Evolutionary conservation across 352 stramenopile species (phyloP).

Genomic region (Globisporangium cylindrosporum): DNA sequence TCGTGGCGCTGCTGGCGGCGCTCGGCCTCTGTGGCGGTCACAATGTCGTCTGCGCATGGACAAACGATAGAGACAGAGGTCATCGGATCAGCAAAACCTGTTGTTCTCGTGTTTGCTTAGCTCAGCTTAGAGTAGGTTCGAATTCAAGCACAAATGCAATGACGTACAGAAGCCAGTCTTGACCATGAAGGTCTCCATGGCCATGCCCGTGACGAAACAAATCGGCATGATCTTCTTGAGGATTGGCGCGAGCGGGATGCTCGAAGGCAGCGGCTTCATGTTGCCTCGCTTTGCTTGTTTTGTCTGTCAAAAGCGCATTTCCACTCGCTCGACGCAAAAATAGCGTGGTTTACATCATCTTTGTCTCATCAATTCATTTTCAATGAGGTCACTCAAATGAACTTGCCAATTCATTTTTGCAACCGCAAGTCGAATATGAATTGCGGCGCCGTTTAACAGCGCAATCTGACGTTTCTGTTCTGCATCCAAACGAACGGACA

Average conservation of each 20-base stretch:
- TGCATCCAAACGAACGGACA: background rate
- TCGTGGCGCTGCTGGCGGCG: slow-evolving; percentile 60
- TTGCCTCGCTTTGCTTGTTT: slow-evolving; percentile 9
- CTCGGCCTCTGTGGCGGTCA: slow-evolving; percentile 74
- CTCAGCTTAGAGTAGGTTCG: background rate
- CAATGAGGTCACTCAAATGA: slow-evolving; percentile 13
- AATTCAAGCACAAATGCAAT: background rate
- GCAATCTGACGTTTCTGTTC: background rate
- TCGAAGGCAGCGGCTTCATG: slow-evolving; percentile 27
- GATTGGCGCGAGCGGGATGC: slow-evolving; percentile 64
- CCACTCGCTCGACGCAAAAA: background rate
- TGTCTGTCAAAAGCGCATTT: slow-evolving; percentile 1
- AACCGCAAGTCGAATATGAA: slow-evolving; percentile 21
- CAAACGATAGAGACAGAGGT: background rate
- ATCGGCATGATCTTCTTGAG: slow-evolving; percentile 81
- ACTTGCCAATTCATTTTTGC: background rate
- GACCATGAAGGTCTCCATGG: slow-evolving; percentile 89
- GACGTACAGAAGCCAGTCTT: slow-evolving; percentile 85
- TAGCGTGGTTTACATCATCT: slow-evolving; percentile 7
- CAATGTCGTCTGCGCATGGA: slow-evolving; percentile 68
- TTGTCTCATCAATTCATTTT: background rate
- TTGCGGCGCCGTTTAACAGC: slow-evolving; percentile 3
- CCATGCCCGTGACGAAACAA: slow-evolving; percentile 80
- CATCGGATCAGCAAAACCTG: background rate
- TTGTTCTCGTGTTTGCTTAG: background rate